phyloP scores from a whole-genome alignment of 495 filamentous ascomycete species.

The Xylaria curta region DNA sequence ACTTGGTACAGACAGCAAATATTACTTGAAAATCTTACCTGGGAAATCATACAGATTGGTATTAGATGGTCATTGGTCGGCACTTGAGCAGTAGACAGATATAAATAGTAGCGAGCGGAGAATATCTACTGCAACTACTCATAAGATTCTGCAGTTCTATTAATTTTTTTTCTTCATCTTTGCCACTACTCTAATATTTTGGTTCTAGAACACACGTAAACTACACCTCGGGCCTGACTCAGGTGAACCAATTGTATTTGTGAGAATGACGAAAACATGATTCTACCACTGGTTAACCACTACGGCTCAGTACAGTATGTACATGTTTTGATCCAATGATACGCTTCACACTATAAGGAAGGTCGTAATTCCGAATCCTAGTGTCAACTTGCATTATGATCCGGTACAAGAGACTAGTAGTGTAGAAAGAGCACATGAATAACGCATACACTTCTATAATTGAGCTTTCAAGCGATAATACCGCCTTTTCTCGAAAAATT shows the following conservation, averaged over 20 bases:
- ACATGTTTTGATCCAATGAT: not conserved
- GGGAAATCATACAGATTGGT: not conserved
- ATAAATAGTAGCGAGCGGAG: conserved; percentile 7
- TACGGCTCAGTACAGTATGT: not conserved
- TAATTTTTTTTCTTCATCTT: not conserved
- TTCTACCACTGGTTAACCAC: not conserved
- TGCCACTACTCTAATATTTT: not conserved
- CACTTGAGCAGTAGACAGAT: conserved; percentile 1
- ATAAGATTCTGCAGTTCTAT: not conserved
- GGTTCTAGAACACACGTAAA: not conserved
- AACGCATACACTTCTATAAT: not conserved
- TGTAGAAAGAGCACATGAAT: not conserved
- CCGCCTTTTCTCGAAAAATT: no score
- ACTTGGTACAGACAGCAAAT: conserved; percentile 1
- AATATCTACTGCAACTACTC: not conserved
- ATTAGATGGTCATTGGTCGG: not conserved
- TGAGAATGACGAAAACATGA: conserved; percentile 1
- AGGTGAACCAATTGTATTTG: not conserved
- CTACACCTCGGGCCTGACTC: not conserved
- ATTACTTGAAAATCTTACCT: not conserved
- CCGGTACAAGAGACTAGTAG: not conserved
- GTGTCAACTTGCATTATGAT: not conserved
- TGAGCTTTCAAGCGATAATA: not conserved
- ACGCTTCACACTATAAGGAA: not conserved
- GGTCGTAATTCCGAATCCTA: not conserved